phyloP scores from a whole-genome alignment of 2,329 filamentous ascomycete species.

The Fusarium staphyleae region DNA sequence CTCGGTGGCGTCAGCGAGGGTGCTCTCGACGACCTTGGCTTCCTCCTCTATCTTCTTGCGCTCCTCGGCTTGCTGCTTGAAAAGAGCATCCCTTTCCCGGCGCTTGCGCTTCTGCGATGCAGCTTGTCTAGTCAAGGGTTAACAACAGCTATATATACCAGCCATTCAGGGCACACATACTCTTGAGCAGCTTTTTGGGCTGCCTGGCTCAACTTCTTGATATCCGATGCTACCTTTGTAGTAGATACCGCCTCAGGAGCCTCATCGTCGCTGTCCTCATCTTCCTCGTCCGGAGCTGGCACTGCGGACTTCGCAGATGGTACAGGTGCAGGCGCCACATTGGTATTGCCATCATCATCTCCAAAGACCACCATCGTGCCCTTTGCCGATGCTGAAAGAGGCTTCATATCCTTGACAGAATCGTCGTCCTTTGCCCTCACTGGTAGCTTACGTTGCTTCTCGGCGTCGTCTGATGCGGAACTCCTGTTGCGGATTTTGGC shows the following conservation, averaged over 20 bases:
- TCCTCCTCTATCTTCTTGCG: constrained; percentile 50
- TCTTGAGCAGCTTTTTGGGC: constrained; percentile 59
- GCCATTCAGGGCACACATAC: constrained; percentile 47
- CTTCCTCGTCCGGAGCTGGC: constrained; percentile 41
- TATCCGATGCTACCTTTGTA: constrained; percentile 54
- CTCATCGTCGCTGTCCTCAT: constrained; percentile 59
- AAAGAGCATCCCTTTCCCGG: constrained; percentile 59
- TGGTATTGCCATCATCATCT: constrained; percentile 43
- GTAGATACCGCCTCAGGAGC: constrained; percentile 67
- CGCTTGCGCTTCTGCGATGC: constrained; percentile 62
- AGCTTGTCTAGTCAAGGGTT: constrained; percentile 51
- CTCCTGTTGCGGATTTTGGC: constrained; percentile 44
- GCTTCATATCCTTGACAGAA: constrained; percentile 1
- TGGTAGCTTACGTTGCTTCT: constrained; percentile 43
- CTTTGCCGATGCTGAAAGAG: constrained; percentile 25
- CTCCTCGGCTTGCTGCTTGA: constrained; percentile 62
- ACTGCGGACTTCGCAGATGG: constrained; percentile 18
- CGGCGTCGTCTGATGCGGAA: constrained; percentile 31
- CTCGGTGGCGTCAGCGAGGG: constrained; percentile 13
- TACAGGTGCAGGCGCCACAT: constrained; percentile 8
- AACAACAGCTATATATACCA: constrained; percentile 6
- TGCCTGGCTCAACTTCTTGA: constrained; percentile 55
- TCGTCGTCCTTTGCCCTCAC: constrained; percentile 46
- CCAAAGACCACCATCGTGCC: constrained; percentile 46
- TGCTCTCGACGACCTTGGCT: constrained; percentile 34